Percentiles rank a stretch among this genome's conserved stretches.
These are phyloP conservation scores for Elymus sibiricus DNA, from an alignment of 176 grass and related monocot species.

Conservation along the genomic window DNA sequence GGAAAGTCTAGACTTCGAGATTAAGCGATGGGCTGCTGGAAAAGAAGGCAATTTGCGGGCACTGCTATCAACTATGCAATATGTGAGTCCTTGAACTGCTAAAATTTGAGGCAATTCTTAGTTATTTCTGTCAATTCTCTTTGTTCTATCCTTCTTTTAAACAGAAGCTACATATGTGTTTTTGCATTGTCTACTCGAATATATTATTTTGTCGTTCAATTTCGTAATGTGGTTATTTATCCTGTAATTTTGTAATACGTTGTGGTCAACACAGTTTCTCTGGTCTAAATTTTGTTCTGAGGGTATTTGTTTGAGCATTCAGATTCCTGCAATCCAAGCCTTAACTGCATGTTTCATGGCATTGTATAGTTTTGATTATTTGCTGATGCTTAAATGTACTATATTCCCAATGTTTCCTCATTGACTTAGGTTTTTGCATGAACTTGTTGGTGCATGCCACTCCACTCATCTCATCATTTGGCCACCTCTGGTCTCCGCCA, in stretches of 20 bases:
- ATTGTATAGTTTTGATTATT: neutral
- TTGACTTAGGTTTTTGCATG: neutral
- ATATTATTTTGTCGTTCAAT: neutral
- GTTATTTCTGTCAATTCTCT: neutral
- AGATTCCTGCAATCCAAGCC: neutral
- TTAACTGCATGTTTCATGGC: neutral
- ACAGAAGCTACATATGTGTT: neutral
- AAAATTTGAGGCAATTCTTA: neutral
- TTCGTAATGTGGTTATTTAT: neutral
- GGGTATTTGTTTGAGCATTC: slow-evolving; percentile 2
- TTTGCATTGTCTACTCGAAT: neutral
- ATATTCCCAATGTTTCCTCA: neutral
- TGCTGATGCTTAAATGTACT: neutral
- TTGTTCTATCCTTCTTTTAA: neutral
- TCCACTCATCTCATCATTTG: neutral
- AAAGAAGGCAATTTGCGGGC: slow-evolving; percentile 99
- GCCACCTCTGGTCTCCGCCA: neutral
- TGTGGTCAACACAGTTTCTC: neutral
- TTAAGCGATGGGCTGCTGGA: slow-evolving; percentile 95
- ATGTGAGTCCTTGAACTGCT: slow-evolving; percentile 57
- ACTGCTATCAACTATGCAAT: slow-evolving; percentile 91
- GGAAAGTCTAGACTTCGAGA: slow-evolving; percentile 90
- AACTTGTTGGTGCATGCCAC: neutral
- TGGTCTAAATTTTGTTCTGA: neutral
- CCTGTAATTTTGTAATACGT: slow-evolving; percentile 17